Evolutionary conservation across 1,139 yeast genomes (phyloP).

Genomic region (Debaryomyces subglobosus): DNA sequence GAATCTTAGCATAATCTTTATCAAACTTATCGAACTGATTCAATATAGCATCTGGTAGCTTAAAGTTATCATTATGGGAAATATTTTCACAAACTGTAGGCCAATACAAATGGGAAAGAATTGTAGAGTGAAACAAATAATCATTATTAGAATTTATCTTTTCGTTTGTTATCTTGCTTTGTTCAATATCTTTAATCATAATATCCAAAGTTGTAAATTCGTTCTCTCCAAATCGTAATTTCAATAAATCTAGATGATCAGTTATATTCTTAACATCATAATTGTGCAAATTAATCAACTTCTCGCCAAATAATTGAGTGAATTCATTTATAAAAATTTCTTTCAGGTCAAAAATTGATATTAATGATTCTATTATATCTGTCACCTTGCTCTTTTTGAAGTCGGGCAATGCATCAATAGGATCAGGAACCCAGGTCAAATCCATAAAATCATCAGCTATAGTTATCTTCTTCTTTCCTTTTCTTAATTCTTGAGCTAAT

Average conservation of each 20-base stretch:
- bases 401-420: conserved; percentile 90
- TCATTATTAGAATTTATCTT: conserved; percentile 22
- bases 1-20: conserved; percentile 39
- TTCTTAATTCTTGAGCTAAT: conserved; percentile 55
- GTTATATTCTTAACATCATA: conserved; percentile 48
- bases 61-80: conserved; percentile 39
- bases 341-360: conserved; percentile 78
- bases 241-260: conserved; percentile 54
- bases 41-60: conserved; percentile 48
- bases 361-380: conserved; percentile 72
- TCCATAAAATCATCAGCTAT: conserved; percentile 43
- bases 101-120: conserved; percentile 57
- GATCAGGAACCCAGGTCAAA: conserved; percentile 84
- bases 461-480: conserved; percentile 15
- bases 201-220: conserved; percentile 75
- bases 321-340: conserved; percentile 76
- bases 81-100: conserved; percentile 40
- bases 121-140: conserved; percentile 34
- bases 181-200: conserved; percentile 78
- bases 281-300: conserved; percentile 52
- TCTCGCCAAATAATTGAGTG: conserved; percentile 63
- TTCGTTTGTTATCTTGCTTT: conserved; percentile 47
- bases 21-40: conserved; percentile 46
- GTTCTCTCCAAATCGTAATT: conserved; percentile 65
- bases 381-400: conserved; percentile 65